Evolutionary conservation across 305 asterid species (phyloP), one percentile per base, ranked within the genome.

Genomic region (Solanum hybrid): DNA sequence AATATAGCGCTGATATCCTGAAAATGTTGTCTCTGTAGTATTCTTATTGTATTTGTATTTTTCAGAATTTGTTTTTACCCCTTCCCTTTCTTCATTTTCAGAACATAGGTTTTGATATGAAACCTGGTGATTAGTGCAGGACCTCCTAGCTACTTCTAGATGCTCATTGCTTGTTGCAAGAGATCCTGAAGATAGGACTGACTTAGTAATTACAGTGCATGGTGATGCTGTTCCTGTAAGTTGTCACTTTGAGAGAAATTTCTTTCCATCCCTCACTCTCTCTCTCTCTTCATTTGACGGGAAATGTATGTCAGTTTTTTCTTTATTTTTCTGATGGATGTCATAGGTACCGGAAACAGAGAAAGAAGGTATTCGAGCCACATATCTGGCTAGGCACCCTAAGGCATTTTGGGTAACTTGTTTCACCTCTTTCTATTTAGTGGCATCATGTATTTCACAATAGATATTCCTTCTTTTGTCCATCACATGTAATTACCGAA

Each of bases 111-210:
- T 84, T 65, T 88, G 39, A 45, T 17, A 34, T 85, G 80, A 90
- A 37, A 29, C 39, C 34, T 89, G 73, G 72, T 90, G 76, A 90
- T 89, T 90, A 51, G 70, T 94, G 94, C 98, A 97, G 99, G 98
- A 97, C 92, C 99, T 97, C 88, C 93, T 92, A 85, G 97, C 97
- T 91, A 97, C 93, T 92, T 91, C 98, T 87, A 96, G 92, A 91
- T 96, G 99, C 95, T 97, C 99, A 39, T 92, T 97, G 95, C 99
- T 97, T 91, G 97, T 97, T n/a, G 95, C 99, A 87, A 97, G 94
- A 93, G 99, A 97, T 91, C 99, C 99, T 0, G 95, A 94, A 90
- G 99, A 97, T 90, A 94, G 98, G 93, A 95, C 98, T 22, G 99
- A 95, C 92, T 92, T 97, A 87, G 94, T 96, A 79, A 93, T 97